phyloP scores from a whole-genome alignment of 495 filamentous ascomycete species.

The Hypoxylon crocopeplum region DNA sequence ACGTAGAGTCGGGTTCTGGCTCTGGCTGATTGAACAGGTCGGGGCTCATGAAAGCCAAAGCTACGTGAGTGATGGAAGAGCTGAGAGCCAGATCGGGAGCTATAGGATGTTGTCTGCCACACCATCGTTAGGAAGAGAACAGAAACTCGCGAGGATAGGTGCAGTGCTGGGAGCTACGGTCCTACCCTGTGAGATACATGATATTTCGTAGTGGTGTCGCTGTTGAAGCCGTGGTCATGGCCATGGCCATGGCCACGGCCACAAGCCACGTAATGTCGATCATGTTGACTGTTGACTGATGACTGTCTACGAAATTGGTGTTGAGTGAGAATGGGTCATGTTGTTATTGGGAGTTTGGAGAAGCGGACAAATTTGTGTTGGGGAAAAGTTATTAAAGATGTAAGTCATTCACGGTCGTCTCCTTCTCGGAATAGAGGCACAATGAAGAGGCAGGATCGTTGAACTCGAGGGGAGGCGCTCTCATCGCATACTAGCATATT shows the following conservation, averaged over 20 bases:
- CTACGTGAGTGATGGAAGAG: constrained; percentile 65
- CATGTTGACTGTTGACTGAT: constrained; percentile 1
- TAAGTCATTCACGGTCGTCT: no score
- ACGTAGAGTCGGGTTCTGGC: constrained; percentile 49
- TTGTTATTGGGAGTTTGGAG: no score
- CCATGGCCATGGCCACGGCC: constrained; percentile 7
- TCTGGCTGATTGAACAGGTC: constrained; percentile 63
- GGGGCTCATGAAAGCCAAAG: constrained; percentile 71
- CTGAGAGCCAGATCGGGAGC: constrained; percentile 55
- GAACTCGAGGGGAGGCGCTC: no score
- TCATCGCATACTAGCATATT: no score
- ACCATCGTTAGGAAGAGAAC: constrained; percentile 1
- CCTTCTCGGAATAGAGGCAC: no score
- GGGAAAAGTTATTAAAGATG: no score
- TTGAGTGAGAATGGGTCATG: no score
- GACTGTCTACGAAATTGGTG: no score
- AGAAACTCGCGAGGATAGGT: neutral
- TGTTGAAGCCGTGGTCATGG: constrained; percentile 18
- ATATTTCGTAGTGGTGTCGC: constrained; percentile 50
- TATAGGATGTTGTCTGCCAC: constrained; percentile 58
- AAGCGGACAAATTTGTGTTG: no score
- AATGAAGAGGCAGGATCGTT: no score
- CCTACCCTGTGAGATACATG: constrained; percentile 68
- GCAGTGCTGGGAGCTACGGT: neutral
- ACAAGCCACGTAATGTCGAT: constrained; percentile 7